These are phyloP conservation scores for Barnettozyma vustinii DNA, from an alignment of 805 yeast species.

Conservation along the genomic window DNA sequence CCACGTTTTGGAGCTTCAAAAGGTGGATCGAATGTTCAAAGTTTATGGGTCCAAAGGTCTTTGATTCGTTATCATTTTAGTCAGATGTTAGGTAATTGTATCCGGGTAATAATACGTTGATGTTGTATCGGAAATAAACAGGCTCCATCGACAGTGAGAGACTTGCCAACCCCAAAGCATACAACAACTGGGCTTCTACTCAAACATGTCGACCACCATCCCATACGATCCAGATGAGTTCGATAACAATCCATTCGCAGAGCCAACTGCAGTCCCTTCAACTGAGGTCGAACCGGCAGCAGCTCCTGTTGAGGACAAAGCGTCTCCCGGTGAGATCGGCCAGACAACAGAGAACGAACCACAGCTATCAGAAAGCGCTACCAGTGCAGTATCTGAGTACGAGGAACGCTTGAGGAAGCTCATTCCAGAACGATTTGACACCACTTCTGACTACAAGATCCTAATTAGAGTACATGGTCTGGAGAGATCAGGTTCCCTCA, in stretches of 20 bases:
- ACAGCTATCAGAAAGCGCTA: not conserved
- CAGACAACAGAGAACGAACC: not conserved
- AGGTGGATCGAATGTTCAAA: not conserved
- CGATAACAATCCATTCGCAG: conserved; percentile 60
- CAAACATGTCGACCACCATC: conserved; percentile 35
- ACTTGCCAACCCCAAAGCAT: not conserved
- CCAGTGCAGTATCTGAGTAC: conserved; percentile 5
- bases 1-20: not conserved
- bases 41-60: not conserved
- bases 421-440: conserved; percentile 24
- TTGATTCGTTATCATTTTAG: not conserved
- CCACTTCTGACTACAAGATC: conserved; percentile 35
- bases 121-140: not conserved
- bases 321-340: not conserved
- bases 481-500: conserved; percentile 52
- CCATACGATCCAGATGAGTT: conserved; percentile 52
- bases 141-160: not conserved
- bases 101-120: not conserved
- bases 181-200: not conserved
- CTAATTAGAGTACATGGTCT: conserved; percentile 56
- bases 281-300: conserved; percentile 7
- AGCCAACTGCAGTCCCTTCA: conserved; percentile 27
- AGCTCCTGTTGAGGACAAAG: not conserved
- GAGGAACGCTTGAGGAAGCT: conserved; percentile 6
- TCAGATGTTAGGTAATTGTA: not conserved